Conservation (phyloP, 768 basidiomycete genomes). For the Naganishia antarctica region DNA sequence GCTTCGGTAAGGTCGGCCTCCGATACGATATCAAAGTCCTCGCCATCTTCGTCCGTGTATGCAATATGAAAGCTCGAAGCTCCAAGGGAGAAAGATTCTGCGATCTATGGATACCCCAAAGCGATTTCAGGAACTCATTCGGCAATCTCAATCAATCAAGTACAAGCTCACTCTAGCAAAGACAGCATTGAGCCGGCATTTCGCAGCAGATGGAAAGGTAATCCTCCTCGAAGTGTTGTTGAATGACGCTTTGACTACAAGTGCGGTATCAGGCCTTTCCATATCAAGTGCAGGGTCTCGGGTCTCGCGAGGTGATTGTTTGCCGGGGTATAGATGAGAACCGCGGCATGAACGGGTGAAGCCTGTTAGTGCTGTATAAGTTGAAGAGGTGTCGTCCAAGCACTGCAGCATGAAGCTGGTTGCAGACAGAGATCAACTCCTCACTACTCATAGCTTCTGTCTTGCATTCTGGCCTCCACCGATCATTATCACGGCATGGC, state of each 20-base stretch:
- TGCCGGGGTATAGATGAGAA: too few relatives aligned
- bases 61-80: slow-evolving; percentile 53
- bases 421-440: too few relatives aligned
- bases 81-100: slow-evolving; percentile 12
- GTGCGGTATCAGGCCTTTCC: slow-evolving; percentile 13
- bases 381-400: too few relatives aligned
- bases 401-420: too few relatives aligned
- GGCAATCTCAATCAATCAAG: background rate
- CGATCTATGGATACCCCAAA: background rate
- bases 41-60: slow-evolving; percentile 82
- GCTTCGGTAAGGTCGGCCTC: slow-evolving; percentile 79
- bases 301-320: too few relatives aligned
- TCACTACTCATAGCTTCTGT: too few relatives aligned
- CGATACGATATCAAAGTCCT: slow-evolving; percentile 58
- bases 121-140: background rate
- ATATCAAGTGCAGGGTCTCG: background rate
- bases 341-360: too few relatives aligned
- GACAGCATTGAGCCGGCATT: slow-evolving; percentile 6
- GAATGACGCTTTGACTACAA: slow-evolving; percentile 3
- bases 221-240: slow-evolving; percentile 11
- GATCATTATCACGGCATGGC: too few relatives aligned
- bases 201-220: slow-evolving; percentile 13
- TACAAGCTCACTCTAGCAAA: slow-evolving; percentile 3
- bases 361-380: too few relatives aligned
- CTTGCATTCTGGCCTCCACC: too few relatives aligned